Evolutionary conservation across 768 basidiomycete species (phyloP).

Genomic region (Lactarius indigo): DNA sequence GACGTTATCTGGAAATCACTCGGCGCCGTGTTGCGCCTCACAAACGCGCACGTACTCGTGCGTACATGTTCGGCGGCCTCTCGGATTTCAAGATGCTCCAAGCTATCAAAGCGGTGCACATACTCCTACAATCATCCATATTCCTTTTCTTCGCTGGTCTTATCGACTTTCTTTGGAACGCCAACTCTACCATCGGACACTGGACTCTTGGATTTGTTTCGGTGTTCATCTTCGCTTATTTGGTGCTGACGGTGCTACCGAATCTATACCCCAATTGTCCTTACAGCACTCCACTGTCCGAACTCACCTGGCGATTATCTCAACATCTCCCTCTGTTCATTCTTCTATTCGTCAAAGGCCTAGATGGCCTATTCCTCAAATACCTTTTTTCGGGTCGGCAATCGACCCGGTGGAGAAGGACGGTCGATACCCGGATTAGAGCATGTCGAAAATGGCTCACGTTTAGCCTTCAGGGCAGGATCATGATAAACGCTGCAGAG

Average conservation of each 20-base stretch:
- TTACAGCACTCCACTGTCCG: conserved; percentile 6
- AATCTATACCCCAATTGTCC: not conserved
- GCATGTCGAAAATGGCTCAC: conserved; percentile 2
- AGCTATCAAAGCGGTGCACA: not conserved
- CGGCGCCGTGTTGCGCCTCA: not conserved
- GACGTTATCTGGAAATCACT: not conserved
- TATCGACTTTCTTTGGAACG: not conserved
- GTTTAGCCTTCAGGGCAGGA: not conserved
- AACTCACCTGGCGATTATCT: not conserved
- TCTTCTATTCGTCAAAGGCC: not conserved
- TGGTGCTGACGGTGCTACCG: not conserved
- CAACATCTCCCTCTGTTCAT: not conserved
- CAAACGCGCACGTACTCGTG: not conserved
- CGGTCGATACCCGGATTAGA: not conserved
- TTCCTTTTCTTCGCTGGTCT: not conserved
- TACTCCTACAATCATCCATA: not conserved
- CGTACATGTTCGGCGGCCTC: not conserved
- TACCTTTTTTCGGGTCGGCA: not conserved
- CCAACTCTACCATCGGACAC: not conserved
- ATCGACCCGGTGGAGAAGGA: not conserved
- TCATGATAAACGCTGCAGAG: not conserved
- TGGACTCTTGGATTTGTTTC: not conserved
- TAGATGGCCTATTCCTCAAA: not conserved
- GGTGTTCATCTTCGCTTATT: not conserved
- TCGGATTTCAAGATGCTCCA: not conserved